These are phyloP conservation scores for Fusarium tuaranense DNA, from an alignment of 2,329 filamentous ascomycete species.

Conservation along the genomic window DNA sequence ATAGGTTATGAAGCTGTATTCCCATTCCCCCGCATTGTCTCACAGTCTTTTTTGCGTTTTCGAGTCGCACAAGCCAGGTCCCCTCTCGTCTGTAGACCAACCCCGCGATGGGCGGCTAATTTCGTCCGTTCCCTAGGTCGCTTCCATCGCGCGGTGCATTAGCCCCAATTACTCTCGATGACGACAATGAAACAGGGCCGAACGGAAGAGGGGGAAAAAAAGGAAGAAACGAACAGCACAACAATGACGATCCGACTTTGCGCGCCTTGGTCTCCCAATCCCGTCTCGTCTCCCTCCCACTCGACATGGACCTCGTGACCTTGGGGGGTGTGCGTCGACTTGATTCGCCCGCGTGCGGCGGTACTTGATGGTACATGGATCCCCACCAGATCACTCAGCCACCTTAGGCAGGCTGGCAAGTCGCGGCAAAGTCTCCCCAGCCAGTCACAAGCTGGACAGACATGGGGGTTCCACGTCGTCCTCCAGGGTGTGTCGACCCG, in stretches of 20 bases:
- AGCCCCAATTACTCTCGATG: constrained; percentile 12
- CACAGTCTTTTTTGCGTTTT: not conserved
- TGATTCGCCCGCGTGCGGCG: constrained; percentile 32
- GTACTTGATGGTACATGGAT: constrained; percentile 29
- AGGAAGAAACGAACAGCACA: not conserved
- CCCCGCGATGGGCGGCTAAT: constrained; percentile 4
- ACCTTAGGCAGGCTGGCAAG: not conserved
- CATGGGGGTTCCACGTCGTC: not conserved
- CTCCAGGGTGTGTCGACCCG: constrained; percentile 17
- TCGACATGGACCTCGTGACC: constrained; percentile 30
- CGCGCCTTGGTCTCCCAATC: constrained; percentile 16
- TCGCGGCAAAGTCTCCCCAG: constrained; percentile 20
- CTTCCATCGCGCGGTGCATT: not conserved
- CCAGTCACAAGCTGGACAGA: constrained; percentile 3
- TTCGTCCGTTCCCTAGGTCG: not conserved
- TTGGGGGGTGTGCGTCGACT: constrained; percentile 17
- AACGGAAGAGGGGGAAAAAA: not conserved
- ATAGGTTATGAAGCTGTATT: not conserved
- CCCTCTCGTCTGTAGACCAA: not conserved
- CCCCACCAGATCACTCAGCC: not conserved
- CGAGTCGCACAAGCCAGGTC: constrained; percentile 9
- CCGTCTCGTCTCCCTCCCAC: constrained; percentile 3
- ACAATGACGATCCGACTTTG: constrained; percentile 29
- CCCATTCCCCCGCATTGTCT: constrained; percentile 8
- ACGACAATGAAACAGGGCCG: constrained; percentile 10